phyloP scores from a whole-genome alignment of 2,329 filamentous ascomycete genomes.

The Amauroascus niger region DNA sequence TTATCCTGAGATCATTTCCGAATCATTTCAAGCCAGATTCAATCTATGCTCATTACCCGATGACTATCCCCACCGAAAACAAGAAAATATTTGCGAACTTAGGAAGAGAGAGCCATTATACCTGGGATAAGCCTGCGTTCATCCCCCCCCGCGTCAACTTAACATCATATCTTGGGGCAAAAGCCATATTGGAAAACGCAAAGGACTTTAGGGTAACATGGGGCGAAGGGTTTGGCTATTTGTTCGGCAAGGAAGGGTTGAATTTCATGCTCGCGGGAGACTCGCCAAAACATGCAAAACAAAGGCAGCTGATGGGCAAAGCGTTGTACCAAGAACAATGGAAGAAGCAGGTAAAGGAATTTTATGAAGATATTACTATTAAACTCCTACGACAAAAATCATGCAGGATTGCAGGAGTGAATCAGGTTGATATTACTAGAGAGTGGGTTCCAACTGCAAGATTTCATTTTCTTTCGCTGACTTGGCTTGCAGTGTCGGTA shows the following conservation, averaged over 20 bases:
- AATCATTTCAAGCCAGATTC: constrained; percentile 24
- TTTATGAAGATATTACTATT: constrained; percentile 20
- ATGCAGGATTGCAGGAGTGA: constrained; percentile 48
- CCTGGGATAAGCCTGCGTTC: constrained; percentile 18
- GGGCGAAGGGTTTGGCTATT: constrained; percentile 19
- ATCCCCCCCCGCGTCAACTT: constrained; percentile 18
- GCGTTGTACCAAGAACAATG: constrained; percentile 20
- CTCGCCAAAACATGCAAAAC: constrained; percentile 15
- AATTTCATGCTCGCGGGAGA: constrained; percentile 21
- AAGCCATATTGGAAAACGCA: constrained; percentile 19
- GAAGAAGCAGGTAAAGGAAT: constrained; percentile 19
- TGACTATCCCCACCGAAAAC: constrained; percentile 24
- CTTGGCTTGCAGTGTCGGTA: constrained; percentile 16
- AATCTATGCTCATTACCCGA: constrained; percentile 23
- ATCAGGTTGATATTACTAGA: constrained; percentile 23
- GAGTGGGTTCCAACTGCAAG: constrained; percentile 20
- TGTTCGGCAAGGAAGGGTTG: constrained; percentile 18
- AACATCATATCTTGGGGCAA: constrained; percentile 18
- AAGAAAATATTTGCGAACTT: constrained; percentile 21
- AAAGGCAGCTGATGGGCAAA: constrained; percentile 18
- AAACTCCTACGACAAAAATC: constrained; percentile 39
- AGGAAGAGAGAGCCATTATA: constrained; percentile 18
- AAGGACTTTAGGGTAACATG: constrained; percentile 22
- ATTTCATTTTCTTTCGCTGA: background rate
- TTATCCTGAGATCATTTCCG: constrained; percentile 25